Base-by-base conservation (phyloP, 2,329 filamentous ascomycete genomes). In the Cryoendolithus antarcticus region DNA sequence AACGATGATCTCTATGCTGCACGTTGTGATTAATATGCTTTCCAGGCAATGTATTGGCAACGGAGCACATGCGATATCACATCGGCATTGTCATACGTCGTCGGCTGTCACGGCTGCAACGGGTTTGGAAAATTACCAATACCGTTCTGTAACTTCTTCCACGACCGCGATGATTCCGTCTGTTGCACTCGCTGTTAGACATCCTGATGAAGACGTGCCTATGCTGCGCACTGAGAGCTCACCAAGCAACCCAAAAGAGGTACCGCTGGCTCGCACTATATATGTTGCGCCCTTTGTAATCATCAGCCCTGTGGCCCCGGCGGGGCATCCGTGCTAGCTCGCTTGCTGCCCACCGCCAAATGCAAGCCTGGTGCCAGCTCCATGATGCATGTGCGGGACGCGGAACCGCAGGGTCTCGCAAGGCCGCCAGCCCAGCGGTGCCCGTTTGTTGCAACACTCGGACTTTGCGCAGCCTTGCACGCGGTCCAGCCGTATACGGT, bases 261-360 rank as follows among this genome's bases (percentile, higher is more conserved):
- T 36, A 36, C 32, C 37, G 35, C 38, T 15, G 21, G 34, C 31
- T 32, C n/a, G 28, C n/a, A n/a, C 32, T 37, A 30, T 12, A n/a
- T 12, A 31, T 8, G 30, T 24, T 10, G 31, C 7, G n/a, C 31
- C 11, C 31, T 11, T 11, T 28, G 33, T 21, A 21, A 21, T 21
- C 38, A 15, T 40, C 38, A 40, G 38, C 38, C 38, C 33, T 40
- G 38, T 34, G 34, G 37, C 29, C 30, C 30, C 30, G 38, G 38
- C 38, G 38, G 38, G 38, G 38, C 37, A 40, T 27, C 38, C 19
- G 15, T 36, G 29, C 21, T 36, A 40, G 38, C 38, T 40, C 38
- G 38, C 38, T 10, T 27, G 33, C 13, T 35, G 34, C 34, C 38
- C 38, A 36, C 38, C 38, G 38, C 38, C 38, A 40, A 34, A 32